phyloP scores from a whole-genome alignment of 345 rosid genomes.

The Triadica sebifera region DNA sequence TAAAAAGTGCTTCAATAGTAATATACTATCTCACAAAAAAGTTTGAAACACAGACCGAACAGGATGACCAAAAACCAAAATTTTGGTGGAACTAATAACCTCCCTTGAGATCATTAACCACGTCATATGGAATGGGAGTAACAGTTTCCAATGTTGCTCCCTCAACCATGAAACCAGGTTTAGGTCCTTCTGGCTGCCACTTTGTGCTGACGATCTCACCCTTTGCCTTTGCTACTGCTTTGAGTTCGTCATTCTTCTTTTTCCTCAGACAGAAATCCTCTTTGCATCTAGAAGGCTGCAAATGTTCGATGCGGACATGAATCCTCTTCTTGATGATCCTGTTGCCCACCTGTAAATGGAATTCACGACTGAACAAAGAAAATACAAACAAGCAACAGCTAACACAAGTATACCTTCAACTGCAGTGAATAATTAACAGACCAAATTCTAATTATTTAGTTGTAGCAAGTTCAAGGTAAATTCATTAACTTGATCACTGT shows the following conservation, averaged over 20 bases:
- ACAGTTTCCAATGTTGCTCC: constrained; percentile 70
- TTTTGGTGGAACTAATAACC: constrained; percentile 41
- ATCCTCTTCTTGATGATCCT: constrained; percentile 66
- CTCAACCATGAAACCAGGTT: constrained; percentile 71
- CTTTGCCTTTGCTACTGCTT: constrained; percentile 64
- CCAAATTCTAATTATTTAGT: background rate
- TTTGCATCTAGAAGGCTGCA: constrained; percentile 59
- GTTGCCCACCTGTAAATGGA: constrained; percentile 42
- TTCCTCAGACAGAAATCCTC: constrained; percentile 62
- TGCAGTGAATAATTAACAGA: background rate
- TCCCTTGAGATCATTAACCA: constrained; percentile 72
- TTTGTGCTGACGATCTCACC: constrained; percentile 64
- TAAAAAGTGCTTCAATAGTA: no score
- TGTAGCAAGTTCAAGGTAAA: no score
- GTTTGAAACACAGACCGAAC: no score
- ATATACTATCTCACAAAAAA: no score
- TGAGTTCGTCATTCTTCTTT: constrained; percentile 53
- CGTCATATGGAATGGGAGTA: constrained; percentile 75
- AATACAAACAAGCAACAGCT: background rate
- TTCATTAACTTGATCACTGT: no score
- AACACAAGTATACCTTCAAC: background rate
- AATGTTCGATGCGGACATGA: constrained; percentile 67
- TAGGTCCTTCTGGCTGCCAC: constrained; percentile 69
- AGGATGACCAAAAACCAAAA: background rate
- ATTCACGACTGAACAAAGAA: background rate